Percentiles rank a stretch among this genome's conserved stretches.
phyloP scores from a whole-genome alignment of 2,329 filamentous ascomycete genomes.

The Davidsoniella australis region DNA sequence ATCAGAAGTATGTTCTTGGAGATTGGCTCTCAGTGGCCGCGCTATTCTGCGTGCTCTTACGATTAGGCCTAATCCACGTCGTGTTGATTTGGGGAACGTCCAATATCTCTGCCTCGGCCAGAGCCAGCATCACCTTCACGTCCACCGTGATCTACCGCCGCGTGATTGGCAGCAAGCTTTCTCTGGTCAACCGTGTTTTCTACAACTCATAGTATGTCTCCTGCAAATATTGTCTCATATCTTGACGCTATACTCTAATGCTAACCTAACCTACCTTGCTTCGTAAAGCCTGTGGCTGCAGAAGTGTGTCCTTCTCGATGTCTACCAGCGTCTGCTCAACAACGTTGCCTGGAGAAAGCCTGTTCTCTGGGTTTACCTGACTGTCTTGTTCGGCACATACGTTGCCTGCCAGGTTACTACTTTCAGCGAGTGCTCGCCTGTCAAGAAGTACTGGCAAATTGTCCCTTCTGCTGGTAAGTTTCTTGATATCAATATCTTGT shows the following conservation, averaged over 20 bases:
- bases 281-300: constrained; percentile 17
- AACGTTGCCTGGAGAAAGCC: constrained; percentile 16
- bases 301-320: constrained; percentile 17
- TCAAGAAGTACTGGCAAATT: constrained; percentile 40
- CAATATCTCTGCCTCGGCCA: constrained; percentile 18
- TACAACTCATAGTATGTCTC: constrained; percentile 21
- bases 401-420: constrained; percentile 19
- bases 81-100: constrained; percentile 22
- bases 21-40: constrained; percentile 23
- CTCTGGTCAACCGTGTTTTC: constrained; percentile 19
- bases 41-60: constrained; percentile 19
- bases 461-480: constrained; percentile 22
- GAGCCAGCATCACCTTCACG: constrained; percentile 17
- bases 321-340: constrained; percentile 16
- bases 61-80: constrained; percentile 19
- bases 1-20: constrained; percentile 14
- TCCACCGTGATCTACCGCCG: constrained; percentile 19
- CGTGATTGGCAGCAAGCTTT: constrained; percentile 21
- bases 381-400: constrained; percentile 19
- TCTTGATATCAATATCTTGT: background rate
- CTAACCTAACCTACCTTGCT: background rate
- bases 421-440: constrained; percentile 26
- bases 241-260: background rate
- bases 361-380: constrained; percentile 17
- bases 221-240: background rate